Percentiles rank a stretch among this genome's conserved stretches.
Conservation (phyloP, 2,329 filamentous ascomycete species). For the Grosmannia clavigera region DNA sequence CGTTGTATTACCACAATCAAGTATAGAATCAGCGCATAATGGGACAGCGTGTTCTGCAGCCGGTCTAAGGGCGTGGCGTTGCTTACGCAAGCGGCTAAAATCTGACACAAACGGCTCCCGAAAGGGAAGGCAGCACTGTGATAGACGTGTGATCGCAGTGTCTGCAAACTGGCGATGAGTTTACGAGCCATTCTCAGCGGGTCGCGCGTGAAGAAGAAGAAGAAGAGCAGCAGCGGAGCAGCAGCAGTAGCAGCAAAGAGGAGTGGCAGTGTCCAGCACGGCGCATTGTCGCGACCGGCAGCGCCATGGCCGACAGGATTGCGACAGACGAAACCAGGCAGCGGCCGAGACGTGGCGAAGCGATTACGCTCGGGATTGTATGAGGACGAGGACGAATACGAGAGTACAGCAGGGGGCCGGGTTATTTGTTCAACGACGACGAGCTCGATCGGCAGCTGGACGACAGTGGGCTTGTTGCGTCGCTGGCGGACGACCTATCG, state of each 20-base stretch:
- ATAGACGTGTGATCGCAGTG: not conserved
- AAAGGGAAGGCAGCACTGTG: not conserved
- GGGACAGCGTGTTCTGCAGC: not conserved
- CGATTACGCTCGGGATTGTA: conserved; percentile 19
- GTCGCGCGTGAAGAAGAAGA: conserved; percentile 14
- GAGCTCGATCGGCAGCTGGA: conserved; percentile 28
- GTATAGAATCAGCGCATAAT: not conserved
- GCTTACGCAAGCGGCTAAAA: not conserved
- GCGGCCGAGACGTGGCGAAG: not conserved
- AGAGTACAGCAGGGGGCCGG: conserved; percentile 11
- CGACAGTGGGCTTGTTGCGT: conserved; percentile 44
- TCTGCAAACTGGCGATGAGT: conserved; percentile 10
- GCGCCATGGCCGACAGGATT: conserved; percentile 12
- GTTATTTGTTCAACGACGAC: not conserved
- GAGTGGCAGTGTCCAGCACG: not conserved
- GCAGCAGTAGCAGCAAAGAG: not conserved
- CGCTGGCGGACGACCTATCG: conserved; percentile 41
- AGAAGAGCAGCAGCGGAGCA: not conserved
- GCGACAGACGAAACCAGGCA: conserved; percentile 9
- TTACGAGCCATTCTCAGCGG: conserved; percentile 13
- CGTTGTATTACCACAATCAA: not conserved
- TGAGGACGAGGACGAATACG: conserved; percentile 27
- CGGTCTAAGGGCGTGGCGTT: not conserved
- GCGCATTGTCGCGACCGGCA: conserved; percentile 7
- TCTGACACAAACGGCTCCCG: not conserved